Conservation (phyloP, 2,329 filamentous ascomycete species). For the Cadophora sp. region DNA sequence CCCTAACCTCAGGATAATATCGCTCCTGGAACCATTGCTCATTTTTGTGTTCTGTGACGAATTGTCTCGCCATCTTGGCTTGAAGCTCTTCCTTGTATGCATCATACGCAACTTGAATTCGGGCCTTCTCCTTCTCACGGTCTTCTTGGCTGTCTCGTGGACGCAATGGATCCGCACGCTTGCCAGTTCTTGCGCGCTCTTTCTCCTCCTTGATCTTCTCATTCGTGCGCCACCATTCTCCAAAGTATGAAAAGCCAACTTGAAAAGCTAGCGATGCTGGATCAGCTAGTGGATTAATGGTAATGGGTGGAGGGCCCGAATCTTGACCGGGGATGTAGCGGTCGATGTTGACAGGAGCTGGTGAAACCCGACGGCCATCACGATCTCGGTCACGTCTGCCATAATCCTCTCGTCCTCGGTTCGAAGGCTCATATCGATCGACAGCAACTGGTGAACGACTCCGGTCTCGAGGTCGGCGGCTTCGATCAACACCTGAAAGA, state of each 20-base stretch:
- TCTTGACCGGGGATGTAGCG: slow-evolving; percentile 83
- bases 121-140: slow-evolving; percentile 78
- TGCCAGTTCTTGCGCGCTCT: slow-evolving; percentile 73
- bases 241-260: slow-evolving; percentile 85
- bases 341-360: slow-evolving; percentile 75
- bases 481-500: slow-evolving; percentile 60
- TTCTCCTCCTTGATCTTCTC: slow-evolving; percentile 84
- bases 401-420: slow-evolving; percentile 72
- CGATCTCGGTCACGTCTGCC: slow-evolving; percentile 58
- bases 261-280: slow-evolving; percentile 78
- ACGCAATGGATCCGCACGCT: slow-evolving; percentile 68
- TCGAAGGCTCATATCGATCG: slow-evolving; percentile 78
- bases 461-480: slow-evolving; percentile 60
- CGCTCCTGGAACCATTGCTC: slow-evolving; percentile 99
- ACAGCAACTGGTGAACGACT: slow-evolving; percentile 74
- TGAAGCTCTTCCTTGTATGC: slow-evolving; percentile 72
- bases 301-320: slow-evolving; percentile 53
- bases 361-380: slow-evolving; percentile 66
- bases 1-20: slow-evolving; percentile 84
- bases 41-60: slow-evolving; percentile 89
- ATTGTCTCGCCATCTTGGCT: slow-evolving; percentile 82
- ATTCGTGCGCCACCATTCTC: slow-evolving; percentile 86
- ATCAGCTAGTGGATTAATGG: slow-evolving; percentile 72
- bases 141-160: slow-evolving; percentile 74
- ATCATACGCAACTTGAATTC: slow-evolving; percentile 75